Conservation (phyloP, 768 basidiomycete species). For the Porphyrellus cyaneotinctus region DNA sequence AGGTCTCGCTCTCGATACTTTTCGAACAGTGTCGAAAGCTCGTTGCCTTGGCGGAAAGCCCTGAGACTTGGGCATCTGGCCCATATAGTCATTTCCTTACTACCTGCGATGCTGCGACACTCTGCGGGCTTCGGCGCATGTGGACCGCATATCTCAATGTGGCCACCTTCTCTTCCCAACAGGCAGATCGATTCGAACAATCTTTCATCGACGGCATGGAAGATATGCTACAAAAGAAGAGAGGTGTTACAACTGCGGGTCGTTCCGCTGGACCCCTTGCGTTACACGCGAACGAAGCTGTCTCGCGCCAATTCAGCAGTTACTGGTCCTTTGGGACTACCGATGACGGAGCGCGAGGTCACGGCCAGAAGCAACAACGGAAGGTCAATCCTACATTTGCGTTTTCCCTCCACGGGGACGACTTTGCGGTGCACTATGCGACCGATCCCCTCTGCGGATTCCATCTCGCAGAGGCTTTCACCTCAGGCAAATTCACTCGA, state of each 20-base stretch:
- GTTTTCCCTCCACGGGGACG: slow-evolving; percentile 25
- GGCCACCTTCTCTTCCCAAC: neutral
- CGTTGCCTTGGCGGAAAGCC: slow-evolving; percentile 12
- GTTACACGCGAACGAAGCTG: neutral
- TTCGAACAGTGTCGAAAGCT: slow-evolving; percentile 27
- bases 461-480: slow-evolving; percentile 27
- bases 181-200: slow-evolving; percentile 10
- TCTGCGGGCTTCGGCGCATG: slow-evolving; percentile 14
- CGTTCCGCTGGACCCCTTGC: slow-evolving; percentile 29
- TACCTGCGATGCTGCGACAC: slow-evolving; percentile 19
- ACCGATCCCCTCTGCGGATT: slow-evolving; percentile 28
- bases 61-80: slow-evolving; percentile 20
- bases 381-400: slow-evolving; percentile 28
- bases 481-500: slow-evolving; percentile 7
- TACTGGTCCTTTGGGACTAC: slow-evolving; percentile 25
- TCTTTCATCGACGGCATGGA: slow-evolving; percentile 11
- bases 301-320: slow-evolving; percentile 14
- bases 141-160: slow-evolving; percentile 22
- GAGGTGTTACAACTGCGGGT: slow-evolving; percentile 3
- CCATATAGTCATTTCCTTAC: slow-evolving; percentile 25
- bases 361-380: neutral
- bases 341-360: neutral
- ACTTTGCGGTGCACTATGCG: slow-evolving; percentile 28
- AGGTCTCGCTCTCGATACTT: slow-evolving; percentile 15
- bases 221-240: neutral